Base-by-base conservation (phyloP, 2,329 filamentous ascomycete species). In the Aspergillus ibericus region DNA sequence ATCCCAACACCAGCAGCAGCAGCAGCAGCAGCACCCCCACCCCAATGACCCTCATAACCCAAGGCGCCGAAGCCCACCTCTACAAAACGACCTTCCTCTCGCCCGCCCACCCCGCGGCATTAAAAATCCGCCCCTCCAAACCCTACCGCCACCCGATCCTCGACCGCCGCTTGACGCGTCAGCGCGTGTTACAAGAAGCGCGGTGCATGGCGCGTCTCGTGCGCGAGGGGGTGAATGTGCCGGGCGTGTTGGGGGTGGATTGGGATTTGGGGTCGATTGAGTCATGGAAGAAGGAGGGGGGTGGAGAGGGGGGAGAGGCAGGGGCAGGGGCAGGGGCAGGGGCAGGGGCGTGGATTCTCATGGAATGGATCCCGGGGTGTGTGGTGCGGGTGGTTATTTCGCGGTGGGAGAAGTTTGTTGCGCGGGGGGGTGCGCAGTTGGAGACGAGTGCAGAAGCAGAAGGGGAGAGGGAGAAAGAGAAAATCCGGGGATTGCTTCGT, bases 51-150 rank as follows among this genome's bases (percentile, higher is more conserved):
- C 89, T 96, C 70, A 85, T 98, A 67, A 88, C 91, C 58, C 95
- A 98, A 82, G 95, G 95, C 78, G 95, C 95, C 72, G 95, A 99
- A 85, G 93, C 91, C 60, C 91, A 93, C 64, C 86, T 99, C 72
- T 98, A 96, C 85, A 88, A 87, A 75, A 93, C 91, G 16, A 88
- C 85, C 56, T 96, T 91, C 78, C 87, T 97, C 55, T 74, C 83
- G 1, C 84, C 90, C 38, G 74, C 81, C 57, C 81, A 85, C 9
- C 85, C 89, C 13, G 90, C 88, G 72, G 91, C 93, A 0, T 85
- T 98, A 62, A 99, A 99, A 80, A 88, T 96, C 82, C 91, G 95
- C 0, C 93, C 93, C 0, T 83, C 87, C 25, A 99, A 99, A 79
- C 86, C 90, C 25, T 99, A 96, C 84, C 86, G 95, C 18, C 95